Evolutionary conservation across 2,329 filamentous ascomycete genomes (phyloP).

Genomic region (Talaromyces sp.): DNA sequence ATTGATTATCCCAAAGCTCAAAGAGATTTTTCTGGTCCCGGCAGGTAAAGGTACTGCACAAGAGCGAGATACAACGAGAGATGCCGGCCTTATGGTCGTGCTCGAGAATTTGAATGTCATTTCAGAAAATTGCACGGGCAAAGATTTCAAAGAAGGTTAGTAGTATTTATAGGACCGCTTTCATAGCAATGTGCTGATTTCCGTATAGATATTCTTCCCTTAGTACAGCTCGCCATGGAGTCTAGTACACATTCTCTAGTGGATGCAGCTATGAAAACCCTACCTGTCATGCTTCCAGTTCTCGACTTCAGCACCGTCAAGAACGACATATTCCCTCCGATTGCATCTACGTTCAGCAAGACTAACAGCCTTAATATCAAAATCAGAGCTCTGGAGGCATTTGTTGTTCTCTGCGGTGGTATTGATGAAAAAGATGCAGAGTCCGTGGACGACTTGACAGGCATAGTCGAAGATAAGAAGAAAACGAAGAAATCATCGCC

Average conservation of each 20-base stretch:
- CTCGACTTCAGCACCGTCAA: slow-evolving; percentile 97
- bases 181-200: slow-evolving; percentile 23
- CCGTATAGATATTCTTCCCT: slow-evolving; percentile 72
- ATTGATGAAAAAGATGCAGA: slow-evolving; percentile 48
- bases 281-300: slow-evolving; percentile 77
- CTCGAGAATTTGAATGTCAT: slow-evolving; percentile 77
- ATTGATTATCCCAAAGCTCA: slow-evolving; percentile 77
- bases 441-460: slow-evolving; percentile 69
- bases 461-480: slow-evolving; percentile 51
- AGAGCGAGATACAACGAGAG: slow-evolving; percentile 77
- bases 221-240: slow-evolving; percentile 78
- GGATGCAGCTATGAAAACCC: slow-evolving; percentile 74
- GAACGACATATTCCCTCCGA: slow-evolving; percentile 90
- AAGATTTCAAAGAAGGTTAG: slow-evolving; percentile 89
- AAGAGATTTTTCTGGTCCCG: slow-evolving; percentile 72
- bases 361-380: slow-evolving; percentile 95
- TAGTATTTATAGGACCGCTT: slow-evolving; percentile 20
- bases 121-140: slow-evolving; percentile 77
- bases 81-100: slow-evolving; percentile 87
- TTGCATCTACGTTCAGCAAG: slow-evolving; percentile 84
- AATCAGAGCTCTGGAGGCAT: slow-evolving; percentile 83
- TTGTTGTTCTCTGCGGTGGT: slow-evolving; percentile 84
- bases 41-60: slow-evolving; percentile 44
- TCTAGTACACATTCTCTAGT: slow-evolving; percentile 86
- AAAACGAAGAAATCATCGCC: slow-evolving; percentile 64